These are phyloP conservation scores for Tephrocybe sp. DNA, from an alignment of 768 basidiomycete genomes.

Conservation along the genomic window DNA sequence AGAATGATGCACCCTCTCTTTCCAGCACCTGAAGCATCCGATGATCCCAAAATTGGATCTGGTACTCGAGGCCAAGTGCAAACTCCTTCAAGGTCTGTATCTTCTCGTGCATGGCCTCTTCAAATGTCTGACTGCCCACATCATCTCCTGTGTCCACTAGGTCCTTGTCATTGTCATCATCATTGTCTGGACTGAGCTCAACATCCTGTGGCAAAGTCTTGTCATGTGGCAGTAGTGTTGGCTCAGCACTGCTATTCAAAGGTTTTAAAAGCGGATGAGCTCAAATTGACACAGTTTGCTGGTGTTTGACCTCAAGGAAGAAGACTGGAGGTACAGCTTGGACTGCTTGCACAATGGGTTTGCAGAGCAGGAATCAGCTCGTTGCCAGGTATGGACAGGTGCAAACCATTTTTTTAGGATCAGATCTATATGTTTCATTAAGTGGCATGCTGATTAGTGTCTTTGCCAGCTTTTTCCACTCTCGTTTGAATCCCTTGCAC, in stretches of 20 bases:
- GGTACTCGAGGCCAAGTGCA: background rate
- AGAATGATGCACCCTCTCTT: background rate
- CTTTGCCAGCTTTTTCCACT: constrained; percentile 5
- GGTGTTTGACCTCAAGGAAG: constrained; percentile 9
- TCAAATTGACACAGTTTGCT: background rate
- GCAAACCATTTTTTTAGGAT: constrained; percentile 19
- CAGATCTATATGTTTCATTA: constrained; percentile 22
- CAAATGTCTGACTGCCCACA: too few relatives aligned
- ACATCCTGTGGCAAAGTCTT: background rate
- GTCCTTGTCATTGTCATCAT: background rate
- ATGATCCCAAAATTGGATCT: background rate
- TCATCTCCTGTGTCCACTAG: background rate
- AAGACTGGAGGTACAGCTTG: constrained; percentile 21
- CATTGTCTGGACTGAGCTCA: background rate
- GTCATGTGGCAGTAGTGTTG: background rate
- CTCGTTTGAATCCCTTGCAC: background rate
- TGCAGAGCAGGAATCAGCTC: constrained; percentile 28
- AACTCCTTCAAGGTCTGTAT: constrained; percentile 1
- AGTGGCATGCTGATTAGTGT: constrained; percentile 22
- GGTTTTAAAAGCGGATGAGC: background rate
- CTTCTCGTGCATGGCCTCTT: background rate
- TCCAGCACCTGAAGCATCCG: constrained; percentile 1
- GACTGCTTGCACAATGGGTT: constrained; percentile 24
- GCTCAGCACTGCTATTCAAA: background rate
- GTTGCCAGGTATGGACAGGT: constrained; percentile 23